Base-by-base conservation (phyloP, 371 early-diverging fungal species). In the Sporodiniella umbellata region DNA sequence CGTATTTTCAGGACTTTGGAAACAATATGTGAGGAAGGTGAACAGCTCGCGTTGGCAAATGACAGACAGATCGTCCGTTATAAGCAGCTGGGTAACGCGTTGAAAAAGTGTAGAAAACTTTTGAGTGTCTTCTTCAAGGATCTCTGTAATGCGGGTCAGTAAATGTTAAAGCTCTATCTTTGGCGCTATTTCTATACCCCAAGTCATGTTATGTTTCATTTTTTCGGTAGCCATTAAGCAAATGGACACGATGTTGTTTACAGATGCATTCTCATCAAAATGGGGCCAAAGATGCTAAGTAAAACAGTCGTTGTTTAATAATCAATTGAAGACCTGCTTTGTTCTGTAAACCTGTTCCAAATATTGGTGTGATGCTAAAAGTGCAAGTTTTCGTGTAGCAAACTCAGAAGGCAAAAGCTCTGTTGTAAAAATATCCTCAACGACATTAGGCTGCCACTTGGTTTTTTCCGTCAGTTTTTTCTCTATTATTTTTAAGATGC, bases 211-310 rank as follows among this genome's bases (percentile, higher is more conserved):
- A 47, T 87, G 76, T 12, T 84, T 82, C 55, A 78, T 80, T 68
- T 94, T 95, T 60, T 94, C 94, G 63, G 89, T 92, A n/a, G 92
- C 66, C 66, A 93, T 75, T 33, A 92, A 57, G 11, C 91, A 84
- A n/a, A 94, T 86, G 4, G 92, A 86, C 7, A 94, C 47, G 8
- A 86, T 66, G 48, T 89, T 85, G 21, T 74, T 66, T 23, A 81
- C 52, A 3, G 81, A 53, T 2, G 85, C 67, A 8, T 62, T 60
- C 19, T 64, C 46, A 12, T 70, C 66, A 54, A 72, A 92, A 57
- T 79, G 58, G 0, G 88, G 88, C 94, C 94, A 94, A 11, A 94
- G 76, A 55, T 86, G 93, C 82, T 81, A 40, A 26, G 3, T 19
- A 11, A 30, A 46, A 37, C n/a, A n/a, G n/a, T n/a, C 10, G 10